A percentile compares a stretch with the other conserved stretches of the same genome.
Conservation (phyloP, 2,329 filamentous ascomycete species). For the Colletotrichum musicola region DNA sequence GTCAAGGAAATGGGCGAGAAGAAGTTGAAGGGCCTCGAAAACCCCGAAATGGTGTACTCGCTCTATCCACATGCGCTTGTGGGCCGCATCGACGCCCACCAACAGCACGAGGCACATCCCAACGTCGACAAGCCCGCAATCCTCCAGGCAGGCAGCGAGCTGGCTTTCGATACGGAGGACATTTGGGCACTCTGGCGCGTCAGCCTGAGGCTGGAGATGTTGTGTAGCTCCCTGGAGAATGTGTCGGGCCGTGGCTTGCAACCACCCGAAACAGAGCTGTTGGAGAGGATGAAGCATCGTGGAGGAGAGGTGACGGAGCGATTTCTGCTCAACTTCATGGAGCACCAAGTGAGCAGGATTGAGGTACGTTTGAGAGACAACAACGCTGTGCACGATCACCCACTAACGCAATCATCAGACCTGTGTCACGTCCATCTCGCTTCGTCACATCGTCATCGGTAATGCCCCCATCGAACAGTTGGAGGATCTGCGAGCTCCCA, state of each 20-base stretch:
- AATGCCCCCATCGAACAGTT: constrained; percentile 72
- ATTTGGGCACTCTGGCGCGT: constrained; percentile 93
- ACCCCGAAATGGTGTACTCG: constrained; percentile 94
- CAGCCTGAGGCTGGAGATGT: constrained; percentile 89
- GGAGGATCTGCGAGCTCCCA: constrained; percentile 81
- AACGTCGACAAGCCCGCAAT: constrained; percentile 68
- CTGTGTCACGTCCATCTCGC: constrained; percentile 81
- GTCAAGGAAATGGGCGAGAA: constrained; percentile 96
- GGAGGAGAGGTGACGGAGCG: constrained; percentile 90
- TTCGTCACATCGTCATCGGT: constrained; percentile 84
- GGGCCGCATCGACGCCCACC: constrained; percentile 81
- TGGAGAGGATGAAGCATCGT: constrained; percentile 75
- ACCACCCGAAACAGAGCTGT: constrained; percentile 83
- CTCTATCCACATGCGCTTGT: constrained; percentile 92
- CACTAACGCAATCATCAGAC: constrained; percentile 66
- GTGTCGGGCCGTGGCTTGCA: constrained; percentile 73
- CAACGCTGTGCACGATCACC: not conserved
- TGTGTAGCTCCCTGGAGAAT: constrained; percentile 89
- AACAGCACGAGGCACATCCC: constrained; percentile 59
- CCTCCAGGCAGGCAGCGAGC: constrained; percentile 73
- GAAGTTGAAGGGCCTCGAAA: constrained; percentile 96
- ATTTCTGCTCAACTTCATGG: constrained; percentile 89
- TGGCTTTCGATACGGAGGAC: constrained; percentile 82
- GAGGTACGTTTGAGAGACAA: constrained; percentile 74
- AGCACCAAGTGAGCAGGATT: constrained; percentile 95